Percentiles rank a stretch among this genome's conserved stretches.
These are phyloP conservation scores for Sugiyamaella novakii DNA, from an alignment of 1,139 yeast genomes.

Conservation along the genomic window DNA sequence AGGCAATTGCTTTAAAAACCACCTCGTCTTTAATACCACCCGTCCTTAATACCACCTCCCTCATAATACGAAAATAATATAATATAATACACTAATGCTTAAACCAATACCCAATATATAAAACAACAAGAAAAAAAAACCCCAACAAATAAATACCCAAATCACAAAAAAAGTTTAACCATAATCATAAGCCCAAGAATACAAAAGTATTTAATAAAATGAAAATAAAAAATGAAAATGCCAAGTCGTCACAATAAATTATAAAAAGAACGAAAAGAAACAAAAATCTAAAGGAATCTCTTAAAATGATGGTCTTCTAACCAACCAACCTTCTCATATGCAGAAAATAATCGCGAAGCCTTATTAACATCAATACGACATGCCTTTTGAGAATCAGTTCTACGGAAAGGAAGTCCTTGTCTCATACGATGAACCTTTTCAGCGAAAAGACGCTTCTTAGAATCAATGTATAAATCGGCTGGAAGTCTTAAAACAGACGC, in stretches of 20 bases:
- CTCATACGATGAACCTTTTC: slow-evolving; percentile 83
- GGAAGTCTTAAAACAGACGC: slow-evolving; percentile 91
- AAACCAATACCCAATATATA: slow-evolving; percentile 15
- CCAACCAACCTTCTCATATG: slow-evolving; percentile 96
- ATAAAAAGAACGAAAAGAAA: neutral
- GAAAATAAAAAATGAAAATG: slow-evolving; percentile 10
- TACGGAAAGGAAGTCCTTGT: slow-evolving; percentile 80
- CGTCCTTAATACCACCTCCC: no score
- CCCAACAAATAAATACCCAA: slow-evolving; percentile 9
- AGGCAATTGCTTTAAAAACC: no score
- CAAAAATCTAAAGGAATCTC: slow-evolving; percentile 45
- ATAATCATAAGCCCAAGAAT: slow-evolving; percentile 2
- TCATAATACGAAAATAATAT: no score
- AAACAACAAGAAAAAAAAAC: slow-evolving; percentile 11
- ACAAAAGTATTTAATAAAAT: neutral
- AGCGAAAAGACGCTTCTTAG: slow-evolving; percentile 83
- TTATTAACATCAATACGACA: slow-evolving; percentile 96
- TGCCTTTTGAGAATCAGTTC: slow-evolving; percentile 97
- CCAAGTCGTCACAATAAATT: slow-evolving; percentile 15
- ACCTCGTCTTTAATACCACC: no score
- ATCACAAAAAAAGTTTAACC: slow-evolving; percentile 10
- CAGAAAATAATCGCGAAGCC: slow-evolving; percentile 88
- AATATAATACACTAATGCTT: slow-evolving; percentile 17
- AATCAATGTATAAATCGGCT: slow-evolving; percentile 83
- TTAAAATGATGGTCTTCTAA: slow-evolving; percentile 74